Evolutionary conservation across 1,284 basidiomycete species (phyloP).

Genomic region (Flammula alnicola): DNA sequence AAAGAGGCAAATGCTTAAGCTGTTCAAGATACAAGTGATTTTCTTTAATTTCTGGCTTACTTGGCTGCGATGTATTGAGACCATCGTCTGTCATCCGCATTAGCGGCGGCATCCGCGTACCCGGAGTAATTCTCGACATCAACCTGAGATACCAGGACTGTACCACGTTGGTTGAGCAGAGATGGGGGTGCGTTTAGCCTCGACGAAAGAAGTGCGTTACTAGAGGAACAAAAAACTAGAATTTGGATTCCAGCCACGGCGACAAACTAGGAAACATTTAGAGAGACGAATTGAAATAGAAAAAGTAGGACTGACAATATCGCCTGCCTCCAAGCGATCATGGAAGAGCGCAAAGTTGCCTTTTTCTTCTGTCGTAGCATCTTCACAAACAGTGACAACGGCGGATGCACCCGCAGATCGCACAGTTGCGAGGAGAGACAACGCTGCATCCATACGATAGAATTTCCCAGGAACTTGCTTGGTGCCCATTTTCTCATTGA

Average conservation of each 20-base stretch:
- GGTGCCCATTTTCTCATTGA: conserved; percentile 41
- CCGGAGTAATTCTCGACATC: conserved; percentile 45
- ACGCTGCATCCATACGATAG: conserved; percentile 48
- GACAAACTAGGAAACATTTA: conserved; percentile 48
- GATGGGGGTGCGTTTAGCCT: conserved; percentile 47
- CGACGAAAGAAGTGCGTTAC: conserved; percentile 45
- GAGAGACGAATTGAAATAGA: conserved; percentile 7
- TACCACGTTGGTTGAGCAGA: conserved; percentile 35
- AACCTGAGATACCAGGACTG: conserved; percentile 43
- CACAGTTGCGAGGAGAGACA: conserved; percentile 51
- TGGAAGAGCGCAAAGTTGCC: conserved; percentile 48
- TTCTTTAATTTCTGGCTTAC: conserved; percentile 4
- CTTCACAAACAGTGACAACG: conserved; percentile 41
- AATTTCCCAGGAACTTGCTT: conserved; percentile 58
- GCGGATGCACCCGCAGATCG: conserved; percentile 56
- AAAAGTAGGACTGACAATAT: conserved; percentile 46
- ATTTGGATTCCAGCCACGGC: conserved; percentile 50
- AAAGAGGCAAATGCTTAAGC: neutral
- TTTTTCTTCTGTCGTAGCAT: conserved; percentile 44
- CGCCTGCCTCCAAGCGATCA: conserved; percentile 49
- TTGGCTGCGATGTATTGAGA: conserved; percentile 27
- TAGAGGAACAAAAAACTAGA: conserved; percentile 58
- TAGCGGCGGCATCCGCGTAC: conserved; percentile 44
- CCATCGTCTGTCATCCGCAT: conserved; percentile 41
- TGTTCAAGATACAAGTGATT: conserved; percentile 2